Conservation (phyloP, 257 asterid genomes). For the Marsdenia floribunda region DNA sequence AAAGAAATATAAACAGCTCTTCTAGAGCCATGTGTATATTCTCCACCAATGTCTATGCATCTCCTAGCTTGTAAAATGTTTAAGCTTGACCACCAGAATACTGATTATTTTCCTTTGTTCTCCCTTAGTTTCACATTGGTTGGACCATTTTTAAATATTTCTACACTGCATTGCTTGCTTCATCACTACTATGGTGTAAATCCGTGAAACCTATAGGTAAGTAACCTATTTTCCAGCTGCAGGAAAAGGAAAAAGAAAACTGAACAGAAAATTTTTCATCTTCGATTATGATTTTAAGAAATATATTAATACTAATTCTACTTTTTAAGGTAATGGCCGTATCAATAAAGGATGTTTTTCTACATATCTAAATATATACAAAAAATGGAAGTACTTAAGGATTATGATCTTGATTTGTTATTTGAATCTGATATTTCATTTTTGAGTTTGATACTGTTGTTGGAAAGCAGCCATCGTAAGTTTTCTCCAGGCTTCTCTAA, state of each 20-base stretch:
- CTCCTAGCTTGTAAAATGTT: too few species aligned
- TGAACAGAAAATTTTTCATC: neutral
- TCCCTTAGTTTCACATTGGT: too few species aligned
- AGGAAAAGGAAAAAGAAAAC: too few species aligned
- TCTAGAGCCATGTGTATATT: neutral
- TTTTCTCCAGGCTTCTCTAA: too few species aligned
- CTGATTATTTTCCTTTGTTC: too few species aligned
- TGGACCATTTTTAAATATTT: neutral
- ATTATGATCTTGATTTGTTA: neutral
- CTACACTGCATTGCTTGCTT: neutral
- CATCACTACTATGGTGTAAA: neutral
- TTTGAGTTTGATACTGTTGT: neutral
- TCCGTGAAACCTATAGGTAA: neutral
- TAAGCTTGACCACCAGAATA: too few species aligned
- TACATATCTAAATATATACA: neutral
- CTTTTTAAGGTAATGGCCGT: neutral
- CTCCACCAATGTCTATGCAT: neutral
- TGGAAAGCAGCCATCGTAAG: neutral
- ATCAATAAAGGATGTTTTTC: neutral
- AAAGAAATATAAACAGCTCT: neutral
- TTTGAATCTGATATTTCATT: neutral
- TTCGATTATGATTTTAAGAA: too few species aligned
- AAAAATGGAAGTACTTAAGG: neutral
- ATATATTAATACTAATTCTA: neutral
- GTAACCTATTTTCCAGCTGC: neutral